phyloP scores from a whole-genome alignment of 2,329 filamentous ascomycete genomes.

The Thyridium curvatum region DNA sequence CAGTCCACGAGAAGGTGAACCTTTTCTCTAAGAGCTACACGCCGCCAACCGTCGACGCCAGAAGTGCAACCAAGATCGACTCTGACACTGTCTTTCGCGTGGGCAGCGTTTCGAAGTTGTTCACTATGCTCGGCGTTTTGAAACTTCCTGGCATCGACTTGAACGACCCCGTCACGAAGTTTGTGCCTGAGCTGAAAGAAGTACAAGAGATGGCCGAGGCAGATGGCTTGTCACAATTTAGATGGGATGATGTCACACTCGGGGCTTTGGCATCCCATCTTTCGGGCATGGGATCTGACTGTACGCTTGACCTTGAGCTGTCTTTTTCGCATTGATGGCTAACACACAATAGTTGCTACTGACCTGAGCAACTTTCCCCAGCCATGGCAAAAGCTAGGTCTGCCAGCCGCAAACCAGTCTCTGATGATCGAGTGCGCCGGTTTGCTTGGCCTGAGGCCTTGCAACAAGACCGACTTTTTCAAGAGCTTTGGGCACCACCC shows the following conservation, averaged over 20 bases:
- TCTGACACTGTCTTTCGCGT: slow-evolving; percentile 27
- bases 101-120: slow-evolving; percentile 28
- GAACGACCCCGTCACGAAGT: slow-evolving; percentile 37
- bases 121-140: slow-evolving; percentile 21
- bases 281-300: slow-evolving; percentile 15
- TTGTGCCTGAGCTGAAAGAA: slow-evolving; percentile 30
- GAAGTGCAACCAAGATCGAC: slow-evolving; percentile 18
- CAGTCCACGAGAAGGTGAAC: slow-evolving; percentile 28
- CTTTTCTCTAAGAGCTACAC: slow-evolving; percentile 35
- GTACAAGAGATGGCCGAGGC: too few relatives aligned
- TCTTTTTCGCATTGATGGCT: too few relatives aligned
- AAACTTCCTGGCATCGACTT: slow-evolving; percentile 20
- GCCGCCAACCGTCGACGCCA: slow-evolving; percentile 18
- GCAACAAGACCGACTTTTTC: slow-evolving; percentile 17
- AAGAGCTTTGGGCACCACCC: slow-evolving; percentile 18
- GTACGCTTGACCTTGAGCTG: slow-evolving; percentile 4
- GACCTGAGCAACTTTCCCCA: slow-evolving; percentile 21
- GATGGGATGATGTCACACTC: slow-evolving; percentile 16
- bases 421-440: slow-evolving; percentile 24
- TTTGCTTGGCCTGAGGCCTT: slow-evolving; percentile 22
- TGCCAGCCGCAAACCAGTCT: slow-evolving; percentile 21
- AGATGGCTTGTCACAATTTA: slow-evolving; percentile 8
- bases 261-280: slow-evolving; percentile 15
- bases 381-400: slow-evolving; percentile 20
- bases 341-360: slow-evolving; percentile 18